Evolutionary conservation across 2,329 filamentous ascomycete genomes (phyloP), one percentile per base, ranked within the genome.

Genomic region (Pestalotiopsis sp.): DNA sequence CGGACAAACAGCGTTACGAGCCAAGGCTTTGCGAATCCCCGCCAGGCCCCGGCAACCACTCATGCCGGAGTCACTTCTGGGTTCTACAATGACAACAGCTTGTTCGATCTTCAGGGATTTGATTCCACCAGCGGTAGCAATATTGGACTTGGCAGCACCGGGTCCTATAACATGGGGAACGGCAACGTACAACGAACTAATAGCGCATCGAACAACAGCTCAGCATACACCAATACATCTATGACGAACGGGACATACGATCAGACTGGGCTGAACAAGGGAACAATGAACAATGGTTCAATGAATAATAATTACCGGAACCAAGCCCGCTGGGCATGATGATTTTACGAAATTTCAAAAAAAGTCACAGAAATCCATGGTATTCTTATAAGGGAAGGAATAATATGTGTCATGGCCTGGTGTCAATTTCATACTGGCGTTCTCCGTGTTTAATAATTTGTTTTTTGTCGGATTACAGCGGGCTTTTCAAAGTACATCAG

Each of bases 21-120:
- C 49, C 77, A 79, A 58, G 77, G 77, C 3, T 74, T 77, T 68
- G 69, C 72, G 27, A 74, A 76, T 56, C 72, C 74, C 31, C 73
- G 76, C 13, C 72, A 74, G 13, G 73, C 75, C 12, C 72, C 69
- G 12, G 57, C 75, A 31, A 74, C 75, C n/a, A 76, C 77, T 9
- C 77, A 78, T 62, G 65, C 76, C 2, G 71, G 74, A 2, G 72
- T 78, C 61, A 66, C 75, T 3, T 74, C 77, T 4, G 61, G 71
- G 7, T 72, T 74, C 3, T 78, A 77, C 68, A 71, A 75, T 2
- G 77, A 79, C 45, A 68, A 75, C 4, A 68, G 66, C 68, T 74
- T 78, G 49, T 71, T 79, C 4, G 77, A 79, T 62, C 76, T 79
- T 17, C 72, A 74, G 52, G 67, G 69, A 62, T 69, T 78, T 49